These are phyloP conservation scores for Exophiala sideris DNA, from an alignment of 2,329 filamentous ascomycete genomes.

Conservation along the genomic window DNA sequence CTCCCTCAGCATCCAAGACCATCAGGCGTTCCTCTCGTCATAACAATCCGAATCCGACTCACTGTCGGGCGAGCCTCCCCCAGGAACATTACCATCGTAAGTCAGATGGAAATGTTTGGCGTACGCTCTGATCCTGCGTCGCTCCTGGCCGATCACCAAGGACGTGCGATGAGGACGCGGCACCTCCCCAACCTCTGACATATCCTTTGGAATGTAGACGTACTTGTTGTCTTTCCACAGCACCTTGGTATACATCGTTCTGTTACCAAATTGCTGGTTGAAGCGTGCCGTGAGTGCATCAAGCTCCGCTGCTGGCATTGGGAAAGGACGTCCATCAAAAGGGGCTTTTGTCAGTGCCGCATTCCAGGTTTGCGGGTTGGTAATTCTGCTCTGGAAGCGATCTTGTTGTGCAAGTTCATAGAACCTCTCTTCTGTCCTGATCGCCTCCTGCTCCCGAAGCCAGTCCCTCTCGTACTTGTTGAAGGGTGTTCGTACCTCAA, in stretches of 20 bases:
- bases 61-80: not conserved
- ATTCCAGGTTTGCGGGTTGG: not conserved
- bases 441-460: constrained; percentile 8
- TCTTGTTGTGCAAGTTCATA: not conserved
- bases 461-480: constrained; percentile 31
- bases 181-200: constrained; percentile 1
- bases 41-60: constrained; percentile 1
- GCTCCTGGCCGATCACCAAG: constrained; percentile 2
- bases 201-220: not conserved
- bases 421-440: constrained; percentile 10
- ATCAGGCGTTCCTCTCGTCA: too few species aligned
- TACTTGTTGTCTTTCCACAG: not conserved
- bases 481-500: not conserved
- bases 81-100: not conserved
- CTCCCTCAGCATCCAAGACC: too few species aligned
- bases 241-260: not conserved
- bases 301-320: not conserved
- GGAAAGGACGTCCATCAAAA: constrained; percentile 1
- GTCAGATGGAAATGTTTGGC: constrained; percentile 10
- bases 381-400: not conserved
- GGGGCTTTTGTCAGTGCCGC: not conserved
- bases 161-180: constrained; percentile 12
- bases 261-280: constrained; percentile 12
- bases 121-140: constrained; percentile 2
- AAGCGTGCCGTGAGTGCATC: constrained; percentile 3